Evolutionary conservation across 768 basidiomycete genomes (phyloP), one percentile per base, ranked within the genome.

Genomic region (Psilocybe cyanescens): DNA sequence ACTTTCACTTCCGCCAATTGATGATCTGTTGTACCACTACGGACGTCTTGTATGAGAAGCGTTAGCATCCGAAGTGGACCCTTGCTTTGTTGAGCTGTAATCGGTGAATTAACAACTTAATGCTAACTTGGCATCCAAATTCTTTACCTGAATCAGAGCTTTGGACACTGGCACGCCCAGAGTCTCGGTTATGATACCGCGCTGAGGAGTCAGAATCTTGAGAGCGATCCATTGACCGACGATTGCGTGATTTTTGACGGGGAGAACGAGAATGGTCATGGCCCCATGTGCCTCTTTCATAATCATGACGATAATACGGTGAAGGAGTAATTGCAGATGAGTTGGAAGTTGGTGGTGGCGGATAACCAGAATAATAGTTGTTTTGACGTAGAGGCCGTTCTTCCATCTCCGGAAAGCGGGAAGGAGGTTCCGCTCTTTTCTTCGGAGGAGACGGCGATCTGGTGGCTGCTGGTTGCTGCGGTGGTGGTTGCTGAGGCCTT

Each of bases 1-100:
- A 91, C 81, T 39, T 76, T 81, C 17, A 92, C 83, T 70, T 92
- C 91, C 1, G 86, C 86, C 17, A 91, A 77, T 65, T 85, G 84
- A 57, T 78, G 74, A 69, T 91, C 90, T 37, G 74, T 72, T 1
- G 74, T 74, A 5, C 81, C 83, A 62, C 78, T 82, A 37, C 90
- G 82, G 52, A 76, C 62, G 64, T 91, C 90, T 57, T 86, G 81
- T 11, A 91, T 90, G 7, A 91, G 78, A 44, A 92, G 65, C 9
- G 90, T 92, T 8, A 92, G 74, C 75, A 90, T 83, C 46, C 86
- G 79, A 58, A 79, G 56, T 37, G 72, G 71, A 55, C 59, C 52
- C 59, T 61, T 66, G 58, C 52, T 64, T 52, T 60, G 62, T 61
- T 33, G 54, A 44, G 45, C 58, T 61, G n/a, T 16, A 47, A 24